Evolutionary conservation across 345 rosid genomes (phyloP).

Genomic region (Raphanus raphanistrum): DNA sequence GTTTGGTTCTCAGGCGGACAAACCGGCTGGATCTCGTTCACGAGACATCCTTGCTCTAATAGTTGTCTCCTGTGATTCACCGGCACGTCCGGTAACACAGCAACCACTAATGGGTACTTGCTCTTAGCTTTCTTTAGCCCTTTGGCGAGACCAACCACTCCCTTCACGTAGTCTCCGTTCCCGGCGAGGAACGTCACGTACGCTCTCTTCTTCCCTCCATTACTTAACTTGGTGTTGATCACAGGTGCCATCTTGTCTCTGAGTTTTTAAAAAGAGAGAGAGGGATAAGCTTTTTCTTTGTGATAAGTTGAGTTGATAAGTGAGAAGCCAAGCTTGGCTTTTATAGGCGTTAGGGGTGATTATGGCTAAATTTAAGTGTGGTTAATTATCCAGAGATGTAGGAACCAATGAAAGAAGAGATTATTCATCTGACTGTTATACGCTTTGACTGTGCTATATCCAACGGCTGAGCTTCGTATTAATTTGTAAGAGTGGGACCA

Average conservation of each 20-base stretch:
- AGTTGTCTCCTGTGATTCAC: constrained; percentile 57
- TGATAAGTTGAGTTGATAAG: constrained; percentile 11
- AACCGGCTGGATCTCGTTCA: constrained; percentile 58
- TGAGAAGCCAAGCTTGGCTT: constrained; percentile 12
- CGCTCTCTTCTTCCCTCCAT: constrained; percentile 33
- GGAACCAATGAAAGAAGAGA: neutral
- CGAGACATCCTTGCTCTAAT: constrained; percentile 54
- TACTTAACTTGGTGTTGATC: constrained; percentile 23
- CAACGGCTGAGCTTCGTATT: neutral
- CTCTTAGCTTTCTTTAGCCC: constrained; percentile 57
- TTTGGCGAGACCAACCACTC: constrained; percentile 75
- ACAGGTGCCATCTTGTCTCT: constrained; percentile 39
- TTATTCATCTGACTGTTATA: neutral
- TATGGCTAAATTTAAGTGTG: neutral
- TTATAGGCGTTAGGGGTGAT: constrained; percentile 7
- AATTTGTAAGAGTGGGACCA: neutral
- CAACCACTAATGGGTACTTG: constrained; percentile 65
- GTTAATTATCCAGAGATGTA: neutral
- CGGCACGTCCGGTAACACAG: constrained; percentile 67
- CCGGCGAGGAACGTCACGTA: constrained; percentile 73
- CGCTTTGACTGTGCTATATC: neutral
- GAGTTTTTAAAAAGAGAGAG: neutral
- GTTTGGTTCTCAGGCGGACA: constrained; percentile 70
- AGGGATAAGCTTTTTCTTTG: neutral
- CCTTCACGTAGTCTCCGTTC: constrained; percentile 63